Percentiles rank a stretch among this genome's conserved stretches.
phyloP scores from a whole-genome alignment of 2,329 filamentous ascomycete species.

The Claviceps monticola region DNA sequence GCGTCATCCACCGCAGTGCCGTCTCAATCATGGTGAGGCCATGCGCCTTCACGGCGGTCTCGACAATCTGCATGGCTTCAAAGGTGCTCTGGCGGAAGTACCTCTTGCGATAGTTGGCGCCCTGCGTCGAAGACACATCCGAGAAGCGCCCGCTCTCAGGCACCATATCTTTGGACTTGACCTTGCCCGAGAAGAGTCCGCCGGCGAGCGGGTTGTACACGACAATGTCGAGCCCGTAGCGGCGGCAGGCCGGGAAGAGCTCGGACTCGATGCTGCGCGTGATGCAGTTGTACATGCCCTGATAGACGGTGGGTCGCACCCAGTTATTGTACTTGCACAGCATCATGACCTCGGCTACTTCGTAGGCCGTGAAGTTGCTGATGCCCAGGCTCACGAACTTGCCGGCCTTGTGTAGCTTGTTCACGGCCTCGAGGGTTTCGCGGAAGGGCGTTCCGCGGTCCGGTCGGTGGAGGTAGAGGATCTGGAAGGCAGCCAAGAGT shows the following conservation, averaged over 20 bases:
- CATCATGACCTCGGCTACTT: constrained; percentile 74
- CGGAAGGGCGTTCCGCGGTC: constrained; percentile 58
- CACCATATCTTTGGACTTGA: constrained; percentile 49
- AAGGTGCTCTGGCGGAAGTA: constrained; percentile 58
- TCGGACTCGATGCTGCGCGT: constrained; percentile 64
- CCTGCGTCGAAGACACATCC: constrained; percentile 35
- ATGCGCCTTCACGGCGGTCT: constrained; percentile 53
- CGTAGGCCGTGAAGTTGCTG: constrained; percentile 75
- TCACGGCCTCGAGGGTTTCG: constrained; percentile 62
- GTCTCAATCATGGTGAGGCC: constrained; percentile 57
- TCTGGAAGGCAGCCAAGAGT: constrained; percentile 9
- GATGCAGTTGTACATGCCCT: constrained; percentile 79
- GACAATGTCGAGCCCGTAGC: constrained; percentile 67
- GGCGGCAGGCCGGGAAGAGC: constrained; percentile 56
- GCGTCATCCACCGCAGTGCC: constrained; percentile 58
- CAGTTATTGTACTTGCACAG: constrained; percentile 67
- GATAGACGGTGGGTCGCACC: constrained; percentile 74
- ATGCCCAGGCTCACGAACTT: constrained; percentile 73
- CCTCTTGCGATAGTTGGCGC: constrained; percentile 46
- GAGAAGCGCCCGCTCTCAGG: constrained; percentile 60
- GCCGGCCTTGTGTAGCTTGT: constrained; percentile 72
- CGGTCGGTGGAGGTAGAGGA: constrained; percentile 25
- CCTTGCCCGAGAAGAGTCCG: constrained; percentile 68
- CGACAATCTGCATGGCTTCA: constrained; percentile 52
- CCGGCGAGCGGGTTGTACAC: constrained; percentile 74